phyloP scores from a whole-genome alignment of 2,329 filamentous ascomycete genomes.

The Sarocladium strictum region DNA sequence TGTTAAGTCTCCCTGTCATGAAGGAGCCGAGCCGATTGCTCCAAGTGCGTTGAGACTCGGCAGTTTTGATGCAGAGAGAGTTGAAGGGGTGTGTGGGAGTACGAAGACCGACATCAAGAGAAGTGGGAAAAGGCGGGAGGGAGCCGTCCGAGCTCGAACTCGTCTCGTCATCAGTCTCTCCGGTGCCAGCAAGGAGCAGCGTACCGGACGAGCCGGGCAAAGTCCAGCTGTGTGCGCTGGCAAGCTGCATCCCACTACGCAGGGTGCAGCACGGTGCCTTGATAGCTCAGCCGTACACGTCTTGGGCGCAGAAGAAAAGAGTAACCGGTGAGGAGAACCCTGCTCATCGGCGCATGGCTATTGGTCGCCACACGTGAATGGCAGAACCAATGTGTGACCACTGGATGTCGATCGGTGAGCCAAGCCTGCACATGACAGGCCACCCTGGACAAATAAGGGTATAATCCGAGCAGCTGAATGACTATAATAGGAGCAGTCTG shows the following conservation, averaged over 20 bases:
- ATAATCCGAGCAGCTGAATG: too few species aligned
- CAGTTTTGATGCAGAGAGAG: neutral
- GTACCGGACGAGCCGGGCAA: neutral
- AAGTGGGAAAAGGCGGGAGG: slow-evolving; percentile 1
- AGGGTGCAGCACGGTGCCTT: neutral
- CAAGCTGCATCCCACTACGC: neutral
- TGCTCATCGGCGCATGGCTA: neutral
- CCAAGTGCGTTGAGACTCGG: neutral
- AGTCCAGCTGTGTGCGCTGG: neutral
- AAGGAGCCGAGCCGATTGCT: neutral
- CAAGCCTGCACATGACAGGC: neutral
- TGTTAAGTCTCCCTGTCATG: neutral
- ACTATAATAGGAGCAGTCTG: too few species aligned
- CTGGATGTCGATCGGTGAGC: neutral
- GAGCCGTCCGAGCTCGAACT: neutral
- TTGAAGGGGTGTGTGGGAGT: slow-evolving; percentile 1
- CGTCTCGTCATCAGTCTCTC: neutral
- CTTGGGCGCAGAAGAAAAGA: neutral
- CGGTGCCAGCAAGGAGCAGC: neutral
- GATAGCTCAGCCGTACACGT: neutral
- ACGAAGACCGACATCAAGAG: neutral
- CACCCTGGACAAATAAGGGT: neutral
- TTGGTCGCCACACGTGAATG: neutral
- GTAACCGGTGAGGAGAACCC: neutral
- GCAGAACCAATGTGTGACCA: neutral